A percentile compares a stretch with the other conserved stretches of the same genome.
These are phyloP conservation scores for Omphalotus olearius DNA, from an alignment of 1,284 basidiomycete genomes.

Conservation along the genomic window DNA sequence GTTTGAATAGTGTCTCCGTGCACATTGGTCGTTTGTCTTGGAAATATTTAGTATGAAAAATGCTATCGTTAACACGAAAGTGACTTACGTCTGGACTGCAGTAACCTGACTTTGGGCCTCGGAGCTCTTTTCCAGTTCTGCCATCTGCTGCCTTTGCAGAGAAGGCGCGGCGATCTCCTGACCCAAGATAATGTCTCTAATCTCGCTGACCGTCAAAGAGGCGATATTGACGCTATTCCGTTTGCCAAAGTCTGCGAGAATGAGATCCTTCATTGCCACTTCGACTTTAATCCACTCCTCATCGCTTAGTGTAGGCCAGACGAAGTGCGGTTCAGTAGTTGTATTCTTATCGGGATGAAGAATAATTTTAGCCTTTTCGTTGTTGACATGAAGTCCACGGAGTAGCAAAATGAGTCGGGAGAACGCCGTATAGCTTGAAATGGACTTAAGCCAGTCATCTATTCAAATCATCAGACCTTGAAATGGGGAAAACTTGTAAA, in stretches of 20 bases:
- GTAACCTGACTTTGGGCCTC: conserved; percentile 96
- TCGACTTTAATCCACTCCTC: conserved; percentile 99
- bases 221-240: conserved; percentile 99
- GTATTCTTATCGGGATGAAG: conserved; percentile 92
- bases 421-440: conserved; percentile 99
- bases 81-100: conserved; percentile 81
- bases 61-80: neutral
- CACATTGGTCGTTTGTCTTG: conserved; percentile 92
- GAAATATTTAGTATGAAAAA: neutral
- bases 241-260: conserved; percentile 97
- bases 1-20: conserved; percentile 97
- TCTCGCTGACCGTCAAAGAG: conserved; percentile 93
- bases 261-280: conserved; percentile 93
- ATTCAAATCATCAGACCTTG: conserved; percentile 8
- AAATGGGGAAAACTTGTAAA: conserved; percentile 15
- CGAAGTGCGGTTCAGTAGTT: conserved; percentile 96
- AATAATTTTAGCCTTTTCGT: conserved; percentile 98
- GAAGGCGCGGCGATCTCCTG: conserved; percentile 95
- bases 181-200: conserved; percentile 94
- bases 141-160: conserved; percentile 98
- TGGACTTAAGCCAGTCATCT: conserved; percentile 99
- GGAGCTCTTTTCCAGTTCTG: conserved; percentile 94
- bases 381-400: conserved; percentile 97
- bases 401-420: conserved; percentile 94
- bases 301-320: conserved; percentile 94